Evolutionary conservation across 768 basidiomycete genomes (phyloP), one percentile per base, ranked within the genome.

Genomic region (Lentinula boryana): DNA sequence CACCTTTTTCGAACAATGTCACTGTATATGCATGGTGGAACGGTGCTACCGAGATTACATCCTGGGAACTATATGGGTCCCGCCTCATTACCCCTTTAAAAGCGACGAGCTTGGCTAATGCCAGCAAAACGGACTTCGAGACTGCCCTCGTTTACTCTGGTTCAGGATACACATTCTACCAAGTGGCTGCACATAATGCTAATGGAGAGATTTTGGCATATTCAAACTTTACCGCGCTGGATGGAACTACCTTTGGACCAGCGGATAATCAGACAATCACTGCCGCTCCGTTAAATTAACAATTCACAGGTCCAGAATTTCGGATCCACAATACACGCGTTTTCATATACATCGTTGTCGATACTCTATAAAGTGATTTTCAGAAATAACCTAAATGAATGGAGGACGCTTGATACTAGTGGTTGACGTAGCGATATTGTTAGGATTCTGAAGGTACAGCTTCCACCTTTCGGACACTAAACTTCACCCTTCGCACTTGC

Each of bases 21-120:
- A 41, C 55, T 16, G 55, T 56, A 4, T 56, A 56, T 31, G 40
- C 55, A 12, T 56, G 55, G 55, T 56, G 55, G 55, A 56, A 56
- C 16, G 55, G 55, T 10, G 55, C 55, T 23, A 56, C 55, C 1
- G 55, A 56, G 16, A 40, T 56, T 9, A 31, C 5, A 13, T 40
- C 40, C 40, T 56, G 55, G 55, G 36, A 56, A 44, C 55, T 56
- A 4, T 23, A 43, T 36, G 55, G 55, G 10, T 40, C 55, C 4
- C 38, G 23, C 5, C 38, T 31, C 40, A 9, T 27, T 12, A 15
- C 40, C 40, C 55, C 55, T 16, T 41, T 41, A 3, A 23, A 56
- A 15, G 23, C 36, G 9, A 56, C 38, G 8, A 27, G 38, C 12
- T 32, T 56, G 55, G 36, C 10, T 40, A 36, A 36, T 10, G 53